A percentile compares a stretch with the other conserved stretches of the same genome.
phyloP scores from a whole-genome alignment of 495 filamentous ascomycete species.

The Lentithecium fluviatile region DNA sequence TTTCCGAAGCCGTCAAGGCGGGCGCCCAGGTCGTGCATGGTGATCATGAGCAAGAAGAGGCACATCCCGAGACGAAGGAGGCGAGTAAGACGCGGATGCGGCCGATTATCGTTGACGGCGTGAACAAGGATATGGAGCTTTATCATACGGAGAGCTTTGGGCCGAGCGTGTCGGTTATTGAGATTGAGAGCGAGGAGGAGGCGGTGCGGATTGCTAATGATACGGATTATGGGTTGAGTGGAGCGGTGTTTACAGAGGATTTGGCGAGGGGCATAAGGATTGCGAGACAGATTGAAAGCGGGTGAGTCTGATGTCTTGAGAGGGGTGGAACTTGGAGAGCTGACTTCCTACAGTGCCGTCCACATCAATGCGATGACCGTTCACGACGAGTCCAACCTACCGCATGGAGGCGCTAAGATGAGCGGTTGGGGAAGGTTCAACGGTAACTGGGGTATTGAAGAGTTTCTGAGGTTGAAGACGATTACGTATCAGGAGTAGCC shows the following conservation, averaged over 20 bases:
- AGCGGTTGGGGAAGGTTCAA: conserved; percentile 78
- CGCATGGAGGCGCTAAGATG: conserved; percentile 83
- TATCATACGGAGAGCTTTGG: conserved; percentile 82
- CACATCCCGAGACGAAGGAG: conserved; percentile 48
- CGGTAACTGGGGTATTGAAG: conserved; percentile 56
- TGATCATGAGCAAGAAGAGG: conserved; percentile 43
- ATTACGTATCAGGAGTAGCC: conserved; percentile 60
- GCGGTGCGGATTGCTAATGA: conserved; percentile 45
- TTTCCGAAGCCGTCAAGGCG: conserved; percentile 63
- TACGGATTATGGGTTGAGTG: conserved; percentile 45
- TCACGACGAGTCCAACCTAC: conserved; percentile 75
- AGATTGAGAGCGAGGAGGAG: conserved; percentile 47
- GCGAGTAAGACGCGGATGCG: conserved; percentile 58
- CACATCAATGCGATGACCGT: conserved; percentile 86
- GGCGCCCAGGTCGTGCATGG: conserved; percentile 69
- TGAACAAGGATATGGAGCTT: conserved; percentile 80
- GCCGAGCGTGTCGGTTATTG: conserved; percentile 64
- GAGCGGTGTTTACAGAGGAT: conserved; percentile 46
- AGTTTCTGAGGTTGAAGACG: conserved; percentile 84
- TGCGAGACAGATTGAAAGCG: conserved; percentile 44
- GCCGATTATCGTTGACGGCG: conserved; percentile 66
- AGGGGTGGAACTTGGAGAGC: conserved; percentile 16
- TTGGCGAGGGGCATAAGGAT: conserved; percentile 42
- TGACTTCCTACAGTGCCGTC: conserved; percentile 48
- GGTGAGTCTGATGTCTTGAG: conserved; percentile 29